Percentiles rank a stretch among this genome's conserved stretches.
Evolutionary conservation across 768 basidiomycete genomes (phyloP).

Genomic region (Boletus sp.): DNA sequence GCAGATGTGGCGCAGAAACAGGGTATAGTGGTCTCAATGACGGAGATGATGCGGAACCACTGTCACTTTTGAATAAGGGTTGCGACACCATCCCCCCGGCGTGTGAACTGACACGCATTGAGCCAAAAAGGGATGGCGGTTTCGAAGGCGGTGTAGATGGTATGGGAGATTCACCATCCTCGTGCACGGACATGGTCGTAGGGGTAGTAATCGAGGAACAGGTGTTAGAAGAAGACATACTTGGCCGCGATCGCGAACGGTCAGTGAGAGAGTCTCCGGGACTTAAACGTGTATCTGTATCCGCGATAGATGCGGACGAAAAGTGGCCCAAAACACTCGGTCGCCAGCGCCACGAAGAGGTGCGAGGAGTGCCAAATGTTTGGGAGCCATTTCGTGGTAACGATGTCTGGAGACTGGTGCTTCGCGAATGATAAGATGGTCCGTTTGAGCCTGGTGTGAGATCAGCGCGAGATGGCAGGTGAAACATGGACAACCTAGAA

Average conservation of each 20-base stretch:
- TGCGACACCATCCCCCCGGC: slow-evolving; percentile 29
- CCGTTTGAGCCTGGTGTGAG: slow-evolving; percentile 28
- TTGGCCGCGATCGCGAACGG: slow-evolving; percentile 55
- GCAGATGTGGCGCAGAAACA: slow-evolving; percentile 39
- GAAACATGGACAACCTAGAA: slow-evolving; percentile 46
- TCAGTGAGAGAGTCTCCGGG: slow-evolving; percentile 42
- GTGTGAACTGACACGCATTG: slow-evolving; percentile 32
- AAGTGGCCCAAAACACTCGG: slow-evolving; percentile 68
- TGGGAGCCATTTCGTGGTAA: slow-evolving; percentile 20
- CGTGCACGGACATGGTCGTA: slow-evolving; percentile 37
- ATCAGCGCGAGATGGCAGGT: slow-evolving; percentile 30
- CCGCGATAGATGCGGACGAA: slow-evolving; percentile 46
- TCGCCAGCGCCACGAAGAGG: slow-evolving; percentile 49
- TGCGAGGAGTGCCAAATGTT: slow-evolving; percentile 7
- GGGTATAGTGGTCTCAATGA: slow-evolving; percentile 39
- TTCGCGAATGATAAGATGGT: slow-evolving; percentile 43
- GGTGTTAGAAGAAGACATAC: slow-evolving; percentile 60
- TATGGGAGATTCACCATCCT: slow-evolving; percentile 37
- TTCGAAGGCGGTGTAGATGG: slow-evolving; percentile 40
- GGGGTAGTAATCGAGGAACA: slow-evolving; percentile 44
- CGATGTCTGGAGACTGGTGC: slow-evolving; percentile 49
- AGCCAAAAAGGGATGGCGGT: slow-evolving; percentile 32
- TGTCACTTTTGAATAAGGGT: slow-evolving; percentile 32
- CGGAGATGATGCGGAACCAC: slow-evolving; percentile 29
- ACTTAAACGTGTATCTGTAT: slow-evolving; percentile 40